Evolutionary conservation across 345 rosid species (phyloP), one percentile per base, ranked within the genome.

Genomic region (Dovyalis caffra): DNA sequence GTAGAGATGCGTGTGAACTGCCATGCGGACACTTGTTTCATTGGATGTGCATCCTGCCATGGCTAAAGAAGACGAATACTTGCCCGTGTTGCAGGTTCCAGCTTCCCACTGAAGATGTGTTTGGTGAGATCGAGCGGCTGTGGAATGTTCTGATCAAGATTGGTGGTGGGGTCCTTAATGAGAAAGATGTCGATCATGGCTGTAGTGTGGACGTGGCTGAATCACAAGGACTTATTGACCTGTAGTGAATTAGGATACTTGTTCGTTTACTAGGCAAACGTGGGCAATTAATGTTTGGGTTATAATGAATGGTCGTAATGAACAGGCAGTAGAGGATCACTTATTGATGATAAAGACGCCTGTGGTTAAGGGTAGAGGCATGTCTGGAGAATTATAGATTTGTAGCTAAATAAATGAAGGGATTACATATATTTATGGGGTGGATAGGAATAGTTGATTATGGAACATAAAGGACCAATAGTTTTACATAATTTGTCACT

Each of bases 11-110:
- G 21, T 95, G 98, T 66, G 88, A 90, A 81, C 74, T 92, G 88
- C 98, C 99, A 70, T 95, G 99, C 69, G 73, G 86, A 69, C 99
- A 95, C 82, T 76, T 81, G 83, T 95, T 90, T 72, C 99, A 95
- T 66, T 93, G 99, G 99, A 83, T 80, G 58, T 95, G 98, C 75
- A 87, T 90, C 4, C 64, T 95, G 88, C 92, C 90, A 5, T 95
- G 99, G 99, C 76, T 95, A 28, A 78, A 78, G 77, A 88, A 88
- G 85, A 90, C 84, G 83, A 93, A 90, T 82, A 93, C 92, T 51
- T 95, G 99, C 74, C 99, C 98, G 0, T 91, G 85, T 61, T 95
- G 99, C 85, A 78, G 99, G 87, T 89, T 87, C 76, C 89, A 82
- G 83, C 93, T 95, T 20, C 99, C 97, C 4, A 82, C 93, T 7